Evolutionary conservation across 2,329 filamentous ascomycete species (phyloP), one percentile per base, ranked within the genome.

Genomic region (Celoporthe dispersa): DNA sequence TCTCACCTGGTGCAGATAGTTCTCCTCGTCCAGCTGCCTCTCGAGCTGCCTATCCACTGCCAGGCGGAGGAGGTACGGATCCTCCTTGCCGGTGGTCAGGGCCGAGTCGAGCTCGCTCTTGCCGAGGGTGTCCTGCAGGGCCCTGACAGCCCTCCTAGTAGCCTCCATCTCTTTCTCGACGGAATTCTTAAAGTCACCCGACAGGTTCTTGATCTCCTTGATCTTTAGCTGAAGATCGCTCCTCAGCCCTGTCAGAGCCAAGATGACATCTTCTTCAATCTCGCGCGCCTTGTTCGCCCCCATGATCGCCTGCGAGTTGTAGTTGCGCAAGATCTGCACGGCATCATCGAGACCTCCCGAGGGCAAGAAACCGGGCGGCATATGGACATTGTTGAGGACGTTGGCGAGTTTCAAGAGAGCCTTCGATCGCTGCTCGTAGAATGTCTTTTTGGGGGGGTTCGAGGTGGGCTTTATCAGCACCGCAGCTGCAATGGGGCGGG

Each of bases 191-290:
- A 99, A 99, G 80, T 99, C 96, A 22, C 94, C 92, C 7, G 94
- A 92, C 22, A 99, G 84, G 74, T 90, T 91, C 82, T 97, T 97
- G 83, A 99, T 99, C 81, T 99, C 96, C 81, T 98, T 99, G 80
- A 97, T 97, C 84, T 99, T 99, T 79, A 97, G 94, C 72, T 92
- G 92, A 25, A 99, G 84, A 79, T 99, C 96, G 76, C 90, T 94
- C 70, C 96, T 86, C 67, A 99, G 84, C 1, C 94, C 94, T 2
- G 91, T 94, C 68, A 99, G 84, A 66, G 95, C 94, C 65, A 93
- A 85, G 73, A 98, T 94, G 62, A 99, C 94, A 77, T 98, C 95
- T 72, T 91, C 90, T 78, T 98, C 94, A 69, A 98, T 94, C 73
- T 97, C 94, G 69, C 88, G 91, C 2, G 95, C 94, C 81, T 97